Evolutionary conservation across 2,329 filamentous ascomycete genomes (phyloP).

Genomic region (Ceratocystiopsis sp.): DNA sequence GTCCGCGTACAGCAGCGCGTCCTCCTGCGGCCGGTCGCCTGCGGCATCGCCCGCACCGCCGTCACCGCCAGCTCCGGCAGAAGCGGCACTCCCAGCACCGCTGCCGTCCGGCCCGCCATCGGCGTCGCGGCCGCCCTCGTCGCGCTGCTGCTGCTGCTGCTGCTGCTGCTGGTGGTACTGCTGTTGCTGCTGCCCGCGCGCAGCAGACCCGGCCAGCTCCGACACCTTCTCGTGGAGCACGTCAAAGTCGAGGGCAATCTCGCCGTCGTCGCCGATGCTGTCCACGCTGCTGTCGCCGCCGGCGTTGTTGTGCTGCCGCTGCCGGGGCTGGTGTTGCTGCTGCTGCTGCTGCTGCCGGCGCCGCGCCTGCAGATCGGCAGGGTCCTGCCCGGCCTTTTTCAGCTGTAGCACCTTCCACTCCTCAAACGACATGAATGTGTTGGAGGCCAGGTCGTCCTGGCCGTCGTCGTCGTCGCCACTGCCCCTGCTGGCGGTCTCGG

Average conservation of each 20-base stretch:
- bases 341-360: conserved; percentile 26
- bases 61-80: too few species aligned
- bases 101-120: conserved; percentile 2
- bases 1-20: conserved; percentile 28
- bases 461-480: conserved; percentile 7
- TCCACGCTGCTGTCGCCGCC: conserved; percentile 48
- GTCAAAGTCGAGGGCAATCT: conserved; percentile 50
- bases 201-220: conserved; percentile 20
- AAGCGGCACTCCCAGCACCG: not conserved
- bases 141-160: conserved; percentile 17
- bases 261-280: conserved; percentile 68
- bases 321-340: not conserved
- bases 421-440: conserved; percentile 85
- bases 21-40: conserved; percentile 16
- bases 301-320: not conserved
- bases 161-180: too few species aligned
- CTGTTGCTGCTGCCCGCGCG: conserved; percentile 10
- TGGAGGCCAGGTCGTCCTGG: conserved; percentile 32
- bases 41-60: conserved; percentile 4
- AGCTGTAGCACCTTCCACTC: conserved; percentile 96
- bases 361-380: conserved; percentile 48
- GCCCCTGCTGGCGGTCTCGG: not conserved
- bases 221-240: conserved; percentile 27
- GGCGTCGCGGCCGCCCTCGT: conserved; percentile 4
- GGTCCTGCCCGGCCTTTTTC: conserved; percentile 61